These are phyloP conservation scores for Kwoniella dendrophila DNA, from an alignment of 768 basidiomycete genomes.

Conservation along the genomic window DNA sequence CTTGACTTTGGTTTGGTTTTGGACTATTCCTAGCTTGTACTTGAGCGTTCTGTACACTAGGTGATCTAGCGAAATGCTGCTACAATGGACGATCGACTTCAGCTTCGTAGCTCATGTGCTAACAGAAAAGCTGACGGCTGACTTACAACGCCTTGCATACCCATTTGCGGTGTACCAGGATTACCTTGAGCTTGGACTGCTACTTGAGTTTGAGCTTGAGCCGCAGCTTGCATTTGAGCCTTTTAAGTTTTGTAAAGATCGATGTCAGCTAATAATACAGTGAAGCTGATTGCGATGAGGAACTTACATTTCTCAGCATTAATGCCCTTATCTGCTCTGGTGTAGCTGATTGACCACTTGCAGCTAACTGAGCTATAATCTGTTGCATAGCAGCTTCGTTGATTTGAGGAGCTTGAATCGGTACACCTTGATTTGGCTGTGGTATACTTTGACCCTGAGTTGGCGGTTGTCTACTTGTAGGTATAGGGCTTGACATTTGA, in stretches of 20 bases:
- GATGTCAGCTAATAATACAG: slow-evolving; percentile 1
- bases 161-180: slow-evolving; percentile 24
- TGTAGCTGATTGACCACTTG: slow-evolving; percentile 39
- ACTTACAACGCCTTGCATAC: slow-evolving; percentile 16
- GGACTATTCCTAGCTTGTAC: slow-evolving; percentile 30
- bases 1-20: slow-evolving; percentile 22
- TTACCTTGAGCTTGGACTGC: slow-evolving; percentile 29
- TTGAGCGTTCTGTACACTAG: slow-evolving; percentile 34
- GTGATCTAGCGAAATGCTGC: slow-evolving; percentile 40
- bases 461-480: not conserved
- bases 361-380: slow-evolving; percentile 28
- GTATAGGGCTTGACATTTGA: slow-evolving; percentile 16
- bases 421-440: slow-evolving; percentile 3
- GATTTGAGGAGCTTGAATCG: slow-evolving; percentile 19
- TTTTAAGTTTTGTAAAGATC: not conserved
- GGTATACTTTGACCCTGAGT: slow-evolving; percentile 1
- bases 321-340: slow-evolving; percentile 37
- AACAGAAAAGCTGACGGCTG: not conserved
- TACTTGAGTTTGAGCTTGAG: slow-evolving; percentile 23
- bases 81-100: not conserved
- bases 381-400: slow-evolving; percentile 32
- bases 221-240: slow-evolving; percentile 19
- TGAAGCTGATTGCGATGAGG: not conserved
- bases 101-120: not conserved
- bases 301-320: slow-evolving; percentile 38